Evolutionary conservation across 1,139 yeast species (phyloP).

Genomic region (Taphrina populina): DNA sequence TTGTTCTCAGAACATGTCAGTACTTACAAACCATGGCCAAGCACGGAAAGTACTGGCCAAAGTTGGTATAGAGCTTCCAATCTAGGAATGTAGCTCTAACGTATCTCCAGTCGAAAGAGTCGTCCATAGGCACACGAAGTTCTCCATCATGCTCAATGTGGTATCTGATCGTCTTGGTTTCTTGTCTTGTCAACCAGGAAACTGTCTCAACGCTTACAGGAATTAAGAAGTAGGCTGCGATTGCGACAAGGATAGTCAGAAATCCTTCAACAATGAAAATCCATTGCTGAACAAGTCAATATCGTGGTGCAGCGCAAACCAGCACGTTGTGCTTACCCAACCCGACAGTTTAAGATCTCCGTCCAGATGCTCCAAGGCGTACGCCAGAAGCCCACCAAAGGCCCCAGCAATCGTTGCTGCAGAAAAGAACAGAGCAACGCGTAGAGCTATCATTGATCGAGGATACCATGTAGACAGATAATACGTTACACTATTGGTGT

Average conservation of each 20-base stretch:
- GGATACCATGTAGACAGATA: slow-evolving; percentile 89
- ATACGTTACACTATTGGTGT: no score
- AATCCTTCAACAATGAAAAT: slow-evolving; percentile 67
- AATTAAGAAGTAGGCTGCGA: slow-evolving; percentile 59
- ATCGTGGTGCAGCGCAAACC: no score
- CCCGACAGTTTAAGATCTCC: slow-evolving; percentile 58
- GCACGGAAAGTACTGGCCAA: neutral
- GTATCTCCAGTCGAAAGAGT: slow-evolving; percentile 25
- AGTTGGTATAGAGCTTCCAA: slow-evolving; percentile 5
- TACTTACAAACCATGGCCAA: no score
- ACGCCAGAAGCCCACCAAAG: slow-evolving; percentile 39
- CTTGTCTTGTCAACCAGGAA: slow-evolving; percentile 53
- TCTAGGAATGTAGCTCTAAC: slow-evolving; percentile 33
- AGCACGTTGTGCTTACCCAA: slow-evolving; percentile 42
- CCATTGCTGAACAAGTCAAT: slow-evolving; percentile 72
- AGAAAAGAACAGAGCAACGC: slow-evolving; percentile 86
- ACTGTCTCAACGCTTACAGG: slow-evolving; percentile 63
- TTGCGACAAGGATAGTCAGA: slow-evolving; percentile 60
- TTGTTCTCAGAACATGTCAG: no score
- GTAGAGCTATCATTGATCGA: slow-evolving; percentile 67
- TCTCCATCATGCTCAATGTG: slow-evolving; percentile 34
- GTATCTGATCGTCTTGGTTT: slow-evolving; percentile 47
- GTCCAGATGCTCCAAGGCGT: slow-evolving; percentile 25
- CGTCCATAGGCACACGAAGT: slow-evolving; percentile 1
- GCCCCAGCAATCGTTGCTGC: slow-evolving; percentile 85